Evolutionary conservation across 352 stramenopile genomes (phyloP), one percentile per base, ranked within the genome.

Genomic region (Pythium pyrilobum): DNA sequence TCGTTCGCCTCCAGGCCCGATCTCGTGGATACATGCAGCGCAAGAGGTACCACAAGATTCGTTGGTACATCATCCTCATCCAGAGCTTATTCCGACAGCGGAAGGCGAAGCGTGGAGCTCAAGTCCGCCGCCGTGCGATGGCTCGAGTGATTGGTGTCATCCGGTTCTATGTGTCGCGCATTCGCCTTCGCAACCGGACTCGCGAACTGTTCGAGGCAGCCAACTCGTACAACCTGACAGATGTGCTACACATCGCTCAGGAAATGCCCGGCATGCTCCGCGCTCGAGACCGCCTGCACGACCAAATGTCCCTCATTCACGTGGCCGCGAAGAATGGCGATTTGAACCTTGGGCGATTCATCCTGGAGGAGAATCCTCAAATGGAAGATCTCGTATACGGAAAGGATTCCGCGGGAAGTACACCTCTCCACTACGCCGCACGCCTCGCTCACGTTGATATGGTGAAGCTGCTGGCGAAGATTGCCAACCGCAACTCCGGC

Each of bases 291-390:
- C 79, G 79, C 44, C 60, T 66, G 23, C 70, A 85, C 56, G 74
- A 93, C 29, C 85, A 90, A 77, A 89, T 93, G 67, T 95, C 82
- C 20, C 65, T 96, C 13, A 77, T 96, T 24, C 87, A 96, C 67
- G 82, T 92, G n/a, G 87, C 86, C 0, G 85, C 83, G 2, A 90
- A 90, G 56, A 95, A 93, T 55, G 79, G 81, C 10, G 82, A 93
- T 50, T 37, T 95, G 37, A 94, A 90, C 48, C 59, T 95, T 18
- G 81, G 80, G 23, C 77, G 78, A 10, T 95, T 94, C 44, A 72
- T 96, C 38, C 56, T 92, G 3, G 82, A 92, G 47, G 82, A 92
- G 60, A 89, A 82, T 28, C 66, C 69, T 12, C 78, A 87, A 54
- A 79, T 94, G 31, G 86, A 96, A 56, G 83, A 95, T 36, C 69